These are phyloP conservation scores for Acacia acuminata DNA, from an alignment of 306 rosid genomes.

Conservation along the genomic window DNA sequence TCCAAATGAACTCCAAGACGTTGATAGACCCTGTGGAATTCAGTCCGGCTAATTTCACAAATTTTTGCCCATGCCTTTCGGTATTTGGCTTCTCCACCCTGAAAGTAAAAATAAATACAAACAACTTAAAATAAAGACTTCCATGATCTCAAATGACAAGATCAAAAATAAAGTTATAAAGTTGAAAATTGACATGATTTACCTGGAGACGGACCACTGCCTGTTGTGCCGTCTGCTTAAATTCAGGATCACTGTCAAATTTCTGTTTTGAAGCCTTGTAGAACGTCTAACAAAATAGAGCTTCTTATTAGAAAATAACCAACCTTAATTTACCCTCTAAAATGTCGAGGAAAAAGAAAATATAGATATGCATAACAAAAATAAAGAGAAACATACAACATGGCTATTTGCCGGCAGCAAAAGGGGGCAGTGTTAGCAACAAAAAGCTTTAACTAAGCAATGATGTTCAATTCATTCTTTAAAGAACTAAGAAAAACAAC, in stretches of 20 bases:
- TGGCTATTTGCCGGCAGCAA: conserved; percentile 3
- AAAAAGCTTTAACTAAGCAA: conserved; percentile 11
- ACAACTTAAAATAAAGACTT: conserved; percentile 6
- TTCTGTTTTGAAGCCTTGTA: conserved; percentile 87
- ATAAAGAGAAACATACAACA: background rate
- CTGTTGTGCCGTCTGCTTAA: conserved; percentile 84
- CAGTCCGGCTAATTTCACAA: conserved; percentile 87
- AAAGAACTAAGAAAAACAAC: conserved; percentile 1
- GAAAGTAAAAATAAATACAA: conserved; percentile 35
- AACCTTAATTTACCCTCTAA: conserved; percentile 13
- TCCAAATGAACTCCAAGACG: conserved; percentile 79
- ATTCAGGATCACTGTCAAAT: conserved; percentile 80
- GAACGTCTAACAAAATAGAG: conserved; percentile 55
- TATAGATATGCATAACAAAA: background rate
- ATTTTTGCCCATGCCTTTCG: conserved; percentile 81
- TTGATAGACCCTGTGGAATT: conserved; percentile 80
- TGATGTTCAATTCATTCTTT: background rate
- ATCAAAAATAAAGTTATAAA: background rate
- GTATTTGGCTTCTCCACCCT: conserved; percentile 80
- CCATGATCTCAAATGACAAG: conserved; percentile 7
- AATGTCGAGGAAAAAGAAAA: conserved; percentile 3
- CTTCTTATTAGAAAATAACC: conserved; percentile 20
- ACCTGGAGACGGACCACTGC: conserved; percentile 94
- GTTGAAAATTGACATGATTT: conserved; percentile 21
- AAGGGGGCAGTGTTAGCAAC: background rate